Evolutionary conservation across 2,329 filamentous ascomycete species (phyloP), one percentile per base, ranked within the genome.

Genomic region (Neopestalotiopsis sp.): DNA sequence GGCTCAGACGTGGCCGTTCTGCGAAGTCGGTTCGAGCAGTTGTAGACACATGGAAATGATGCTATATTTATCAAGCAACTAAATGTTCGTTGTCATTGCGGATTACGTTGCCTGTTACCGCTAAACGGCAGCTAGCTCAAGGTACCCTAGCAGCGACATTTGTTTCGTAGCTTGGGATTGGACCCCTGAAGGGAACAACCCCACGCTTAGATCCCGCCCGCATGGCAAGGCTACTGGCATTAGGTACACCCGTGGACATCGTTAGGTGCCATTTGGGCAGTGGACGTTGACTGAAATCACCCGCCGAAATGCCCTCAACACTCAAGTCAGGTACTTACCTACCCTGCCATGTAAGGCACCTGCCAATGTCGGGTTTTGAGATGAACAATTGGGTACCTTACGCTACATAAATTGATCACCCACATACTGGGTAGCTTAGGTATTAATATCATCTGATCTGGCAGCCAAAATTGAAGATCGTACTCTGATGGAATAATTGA

Each of bases 21-120:
- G 59, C 59, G 17, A 62, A n/a, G 13, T 34, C 32, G 32, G 20
- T 17, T 34, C 32, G 32, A 38, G 32, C 13, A 34, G 30, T 17
- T 59, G 57, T 24, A 30, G n/a, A 58, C 14, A 67, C 28, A 64
- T 38, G 65, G 58, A 56, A 58, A 52, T 38, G 34, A 10, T 38
- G 10, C 34, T 38, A 38, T 10, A 38, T 38, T 38, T 38, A 38
- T 10, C 30, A 52, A 40, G 14, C 24, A 42, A 30, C 32, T 45
- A 56, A 63, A 38, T 38, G 70, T 72, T 67, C 60, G 69, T 49
- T n/a, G 59, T 45, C 49, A 65, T 69, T 72, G 65, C 67, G 70
- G 71, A 72, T 72, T 73, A 74, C 72, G 71, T 74, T 74, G 71
- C 71, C 72, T 68, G 72, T 72, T 70, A 65, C 71, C 67, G 70